Percentiles rank a stretch among this genome's conserved stretches.
Conservation (phyloP, 169 alveolate genomes). For the Plasmodium relictum region DNA sequence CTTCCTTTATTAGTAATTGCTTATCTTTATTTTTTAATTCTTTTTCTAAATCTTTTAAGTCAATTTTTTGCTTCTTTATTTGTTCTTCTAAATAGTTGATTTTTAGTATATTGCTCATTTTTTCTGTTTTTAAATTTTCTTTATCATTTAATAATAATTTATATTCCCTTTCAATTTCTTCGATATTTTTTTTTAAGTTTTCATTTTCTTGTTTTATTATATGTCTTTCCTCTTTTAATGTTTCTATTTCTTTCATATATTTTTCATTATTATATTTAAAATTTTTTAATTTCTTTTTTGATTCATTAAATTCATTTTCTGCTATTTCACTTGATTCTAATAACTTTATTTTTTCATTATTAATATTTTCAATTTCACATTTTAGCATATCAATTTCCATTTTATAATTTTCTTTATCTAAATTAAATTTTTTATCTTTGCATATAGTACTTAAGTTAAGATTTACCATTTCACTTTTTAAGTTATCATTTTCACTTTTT, state of each 20-base stretch:
- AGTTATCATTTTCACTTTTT: background rate
- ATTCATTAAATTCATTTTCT: background rate
- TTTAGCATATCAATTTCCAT: background rate
- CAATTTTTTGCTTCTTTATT: background rate
- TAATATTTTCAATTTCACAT: background rate
- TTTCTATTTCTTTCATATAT: background rate
- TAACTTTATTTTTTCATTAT: background rate
- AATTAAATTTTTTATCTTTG: background rate
- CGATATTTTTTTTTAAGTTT: background rate
- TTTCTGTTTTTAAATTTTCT: slow-evolving; percentile 17
- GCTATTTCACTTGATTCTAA: background rate
- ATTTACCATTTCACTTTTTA: background rate
- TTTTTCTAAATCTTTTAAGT: background rate
- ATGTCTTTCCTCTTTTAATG: background rate
- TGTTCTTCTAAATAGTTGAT: slow-evolving; percentile 26
- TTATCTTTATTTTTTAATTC: slow-evolving; percentile 1
- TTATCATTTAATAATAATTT: slow-evolving; percentile 8
- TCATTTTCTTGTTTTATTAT: background rate
- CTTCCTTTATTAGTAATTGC: background rate
- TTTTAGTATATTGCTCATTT: slow-evolving; percentile 31
- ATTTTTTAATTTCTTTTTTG: background rate
- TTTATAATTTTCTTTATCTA: background rate
- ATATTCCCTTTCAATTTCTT: background rate
- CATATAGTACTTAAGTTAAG: background rate
- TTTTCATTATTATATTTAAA: background rate